These are phyloP conservation scores for Suillus brevipes DNA, from an alignment of 768 basidiomycete genomes.

Conservation along the genomic window DNA sequence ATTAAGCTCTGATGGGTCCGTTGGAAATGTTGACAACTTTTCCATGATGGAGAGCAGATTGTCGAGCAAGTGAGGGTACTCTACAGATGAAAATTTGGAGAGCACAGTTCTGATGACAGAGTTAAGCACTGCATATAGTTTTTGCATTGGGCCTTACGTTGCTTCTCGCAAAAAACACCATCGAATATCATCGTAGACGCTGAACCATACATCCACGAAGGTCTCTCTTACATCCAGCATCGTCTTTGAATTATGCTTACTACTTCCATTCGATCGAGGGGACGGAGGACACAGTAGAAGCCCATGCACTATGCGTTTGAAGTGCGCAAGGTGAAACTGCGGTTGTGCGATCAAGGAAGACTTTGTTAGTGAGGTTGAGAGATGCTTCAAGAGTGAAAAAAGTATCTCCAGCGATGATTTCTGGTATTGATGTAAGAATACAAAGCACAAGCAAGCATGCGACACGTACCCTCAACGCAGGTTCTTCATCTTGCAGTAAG, in stretches of 20 bases:
- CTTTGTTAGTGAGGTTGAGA: constrained; percentile 64
- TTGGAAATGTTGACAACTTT: constrained; percentile 71
- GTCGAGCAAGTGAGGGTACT: constrained; percentile 43
- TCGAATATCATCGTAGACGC: constrained; percentile 77
- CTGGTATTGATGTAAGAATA: constrained; percentile 37
- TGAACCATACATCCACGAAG: constrained; percentile 74
- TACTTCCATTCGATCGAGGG: constrained; percentile 21
- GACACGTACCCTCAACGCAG: constrained; percentile 63
- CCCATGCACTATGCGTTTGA: constrained; percentile 60
- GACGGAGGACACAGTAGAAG: constrained; percentile 66
- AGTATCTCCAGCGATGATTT: constrained; percentile 71
- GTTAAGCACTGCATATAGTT: constrained; percentile 4
- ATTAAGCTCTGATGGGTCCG: constrained; percentile 64
- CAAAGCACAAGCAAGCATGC: not conserved
- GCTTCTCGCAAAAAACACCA: constrained; percentile 89
- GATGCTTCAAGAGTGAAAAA: constrained; percentile 73
- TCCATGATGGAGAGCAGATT: constrained; percentile 68
- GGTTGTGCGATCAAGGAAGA: constrained; percentile 46
- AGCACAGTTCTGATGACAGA: constrained; percentile 22
- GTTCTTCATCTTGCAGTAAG: constrained; percentile 76
- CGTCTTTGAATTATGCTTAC: constrained; percentile 37
- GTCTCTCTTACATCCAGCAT: constrained; percentile 60
- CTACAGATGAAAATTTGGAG: constrained; percentile 26
- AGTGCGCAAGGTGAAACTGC: constrained; percentile 68
- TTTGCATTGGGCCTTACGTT: constrained; percentile 43